A percentile compares a stretch with the other conserved stretches of the same genome.
These are phyloP conservation scores for Ehretia macrophylla DNA, from an alignment of 257 asterid genomes.

Conservation along the genomic window DNA sequence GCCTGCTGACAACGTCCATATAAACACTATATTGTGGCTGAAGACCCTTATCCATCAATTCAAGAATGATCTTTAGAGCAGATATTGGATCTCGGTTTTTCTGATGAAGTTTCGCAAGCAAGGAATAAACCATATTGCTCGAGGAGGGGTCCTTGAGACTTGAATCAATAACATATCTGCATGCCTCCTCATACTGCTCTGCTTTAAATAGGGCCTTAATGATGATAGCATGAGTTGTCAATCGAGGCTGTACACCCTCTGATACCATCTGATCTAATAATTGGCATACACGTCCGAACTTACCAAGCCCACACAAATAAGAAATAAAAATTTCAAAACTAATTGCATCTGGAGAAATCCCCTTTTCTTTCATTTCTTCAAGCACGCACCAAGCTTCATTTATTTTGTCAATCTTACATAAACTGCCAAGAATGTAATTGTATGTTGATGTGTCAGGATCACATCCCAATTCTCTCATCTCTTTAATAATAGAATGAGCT, in stretches of 20 bases:
- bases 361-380: slow-evolving; percentile 47
- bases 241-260: slow-evolving; percentile 49
- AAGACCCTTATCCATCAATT: slow-evolving; percentile 70
- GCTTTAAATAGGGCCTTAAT: slow-evolving; percentile 42
- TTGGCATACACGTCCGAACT: slow-evolving; percentile 34
- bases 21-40: slow-evolving; percentile 51
- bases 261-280: slow-evolving; percentile 49
- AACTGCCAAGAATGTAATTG: slow-evolving; percentile 65
- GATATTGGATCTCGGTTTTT: slow-evolving; percentile 43
- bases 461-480: slow-evolving; percentile 39
- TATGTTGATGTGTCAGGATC: slow-evolving; percentile 38
- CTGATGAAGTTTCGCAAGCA: slow-evolving; percentile 54
- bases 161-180: slow-evolving; percentile 47
- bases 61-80: slow-evolving; percentile 46
- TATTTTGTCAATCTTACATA: slow-evolving; percentile 42
- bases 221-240: slow-evolving; percentile 42
- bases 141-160: slow-evolving; percentile 28
- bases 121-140: slow-evolving; percentile 43
- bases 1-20: slow-evolving; percentile 35
- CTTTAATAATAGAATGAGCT: slow-evolving; percentile 44
- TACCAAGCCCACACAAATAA: slow-evolving; percentile 38
- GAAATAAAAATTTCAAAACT: slow-evolving; percentile 59
- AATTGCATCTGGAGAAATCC: slow-evolving; percentile 42
- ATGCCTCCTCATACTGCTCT: slow-evolving; percentile 43
- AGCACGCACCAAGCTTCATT: slow-evolving; percentile 37